Evolutionary conservation across 495 filamentous ascomycete genomes (phyloP).

Genomic region (Talaromyces wortmannii): DNA sequence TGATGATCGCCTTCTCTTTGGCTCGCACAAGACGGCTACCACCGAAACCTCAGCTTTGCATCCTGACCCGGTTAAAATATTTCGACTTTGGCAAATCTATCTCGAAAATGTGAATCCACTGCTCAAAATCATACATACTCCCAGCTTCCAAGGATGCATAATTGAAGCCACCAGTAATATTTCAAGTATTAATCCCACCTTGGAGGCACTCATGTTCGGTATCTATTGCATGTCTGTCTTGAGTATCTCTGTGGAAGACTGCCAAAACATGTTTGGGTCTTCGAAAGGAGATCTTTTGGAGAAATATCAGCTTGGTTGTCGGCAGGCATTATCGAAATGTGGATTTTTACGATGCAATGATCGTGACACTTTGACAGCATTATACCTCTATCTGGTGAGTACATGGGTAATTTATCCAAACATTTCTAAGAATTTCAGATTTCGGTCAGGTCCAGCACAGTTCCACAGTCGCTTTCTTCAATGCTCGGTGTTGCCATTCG

Average conservation of each 20-base stretch:
- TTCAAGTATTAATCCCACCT: constrained; percentile 8
- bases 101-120: constrained; percentile 63
- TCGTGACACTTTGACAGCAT: constrained; percentile 50
- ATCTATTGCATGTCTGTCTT: constrained; percentile 47
- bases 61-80: constrained; percentile 56
- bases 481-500: constrained; percentile 47
- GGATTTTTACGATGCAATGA: constrained; percentile 36
- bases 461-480: constrained; percentile 47
- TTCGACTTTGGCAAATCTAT: constrained; percentile 64
- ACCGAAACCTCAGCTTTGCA: constrained; percentile 42
- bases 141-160: constrained; percentile 42
- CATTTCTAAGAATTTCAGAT: constrained; percentile 31
- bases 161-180: constrained; percentile 25
- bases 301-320: constrained; percentile 45
- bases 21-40: constrained; percentile 21
- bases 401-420: constrained; percentile 1
- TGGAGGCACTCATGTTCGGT: constrained; percentile 46
- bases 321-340: constrained; percentile 46
- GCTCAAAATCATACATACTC: constrained; percentile 61
- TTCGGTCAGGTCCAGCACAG: constrained; percentile 32
- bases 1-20: constrained; percentile 43
- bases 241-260: constrained; percentile 37
- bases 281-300: constrained; percentile 36
- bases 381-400: constrained; percentile 54
- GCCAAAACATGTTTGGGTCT: constrained; percentile 28